Percentiles rank a stretch among this genome's conserved stretches.
Evolutionary conservation across 73 alveolate species (phyloP).

Genomic region (Tetrahymena elliotti): DNA sequence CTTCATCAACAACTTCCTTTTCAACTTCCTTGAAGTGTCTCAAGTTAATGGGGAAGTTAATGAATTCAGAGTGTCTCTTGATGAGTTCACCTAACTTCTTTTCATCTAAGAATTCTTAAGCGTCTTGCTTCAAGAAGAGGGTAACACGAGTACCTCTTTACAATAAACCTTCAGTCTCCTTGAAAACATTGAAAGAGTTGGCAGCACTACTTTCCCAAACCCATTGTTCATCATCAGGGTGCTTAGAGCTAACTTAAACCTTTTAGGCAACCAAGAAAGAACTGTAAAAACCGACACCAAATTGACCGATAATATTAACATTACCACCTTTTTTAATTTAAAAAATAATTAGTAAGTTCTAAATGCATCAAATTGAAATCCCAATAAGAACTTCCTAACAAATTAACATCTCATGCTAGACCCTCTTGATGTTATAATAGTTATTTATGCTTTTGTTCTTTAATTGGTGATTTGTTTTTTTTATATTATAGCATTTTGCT

Average conservation of each 20-base stretch:
- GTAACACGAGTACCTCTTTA: conserved; percentile 98
- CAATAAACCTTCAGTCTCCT: conserved; percentile 96
- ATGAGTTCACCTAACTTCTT: conserved; percentile 83
- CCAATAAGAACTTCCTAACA: conserved; percentile 6
- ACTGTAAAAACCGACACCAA: conserved; percentile 99
- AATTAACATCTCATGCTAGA: not conserved
- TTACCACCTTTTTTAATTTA: conserved; percentile 40
- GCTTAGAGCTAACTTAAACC: conserved; percentile 95
- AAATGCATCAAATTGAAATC: not conserved
- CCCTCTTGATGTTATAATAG: not conserved
- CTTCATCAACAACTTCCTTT: conserved; percentile 78
- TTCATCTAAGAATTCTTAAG: conserved; percentile 94
- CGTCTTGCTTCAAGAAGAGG: conserved; percentile 96
- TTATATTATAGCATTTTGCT: too few relatives aligned
- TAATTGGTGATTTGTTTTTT: not conserved
- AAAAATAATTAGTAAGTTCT: not conserved
- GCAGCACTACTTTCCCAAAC: conserved; percentile 98
- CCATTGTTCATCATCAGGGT: conserved; percentile 95
- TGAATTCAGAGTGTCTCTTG: conserved; percentile 96
- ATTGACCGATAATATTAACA: conserved; percentile 95
- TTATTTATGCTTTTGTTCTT: not conserved
- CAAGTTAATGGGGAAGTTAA: conserved; percentile 96
- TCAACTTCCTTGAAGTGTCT: conserved; percentile 80
- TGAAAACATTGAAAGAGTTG: conserved; percentile 82
- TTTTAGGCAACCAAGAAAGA: conserved; percentile 97